phyloP scores from a whole-genome alignment of 495 filamentous ascomycete species.

The Hypomontagnella monticulosa region DNA sequence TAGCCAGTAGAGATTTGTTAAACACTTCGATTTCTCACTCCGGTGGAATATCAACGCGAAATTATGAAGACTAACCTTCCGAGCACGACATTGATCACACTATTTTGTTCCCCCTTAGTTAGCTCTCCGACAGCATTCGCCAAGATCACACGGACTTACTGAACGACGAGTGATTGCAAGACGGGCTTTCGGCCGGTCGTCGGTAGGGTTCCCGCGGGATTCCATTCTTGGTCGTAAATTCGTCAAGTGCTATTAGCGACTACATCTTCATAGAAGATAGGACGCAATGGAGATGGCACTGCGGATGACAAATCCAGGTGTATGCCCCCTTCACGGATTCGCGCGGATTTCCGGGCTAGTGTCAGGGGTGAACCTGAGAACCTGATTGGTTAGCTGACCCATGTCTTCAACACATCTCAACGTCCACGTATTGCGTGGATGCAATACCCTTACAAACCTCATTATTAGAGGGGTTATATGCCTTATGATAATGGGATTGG shows the following conservation, averaged over 20 bases:
- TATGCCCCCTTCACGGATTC: background rate
- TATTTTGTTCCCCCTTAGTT: background rate
- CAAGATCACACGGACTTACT: background rate
- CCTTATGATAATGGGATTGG: background rate
- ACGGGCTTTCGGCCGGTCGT: constrained; percentile 1
- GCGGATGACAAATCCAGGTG: constrained; percentile 2
- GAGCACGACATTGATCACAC: constrained; percentile 15
- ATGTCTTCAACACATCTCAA: background rate
- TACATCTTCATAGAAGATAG: background rate
- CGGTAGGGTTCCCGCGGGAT: constrained; percentile 1
- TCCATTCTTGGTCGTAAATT: background rate
- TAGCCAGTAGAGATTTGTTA: background rate
- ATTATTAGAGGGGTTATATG: background rate
- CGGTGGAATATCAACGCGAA: background rate
- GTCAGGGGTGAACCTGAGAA: background rate
- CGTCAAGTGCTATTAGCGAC: background rate
- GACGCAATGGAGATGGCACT: background rate
- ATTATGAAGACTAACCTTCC: background rate
- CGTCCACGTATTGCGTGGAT: background rate
- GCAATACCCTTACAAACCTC: too few relatives aligned
- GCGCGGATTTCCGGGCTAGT: constrained; percentile 12
- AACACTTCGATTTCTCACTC: background rate
- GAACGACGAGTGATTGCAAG: constrained; percentile 2
- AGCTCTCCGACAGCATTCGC: background rate
- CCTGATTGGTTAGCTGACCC: constrained; percentile 1